These are phyloP conservation scores for Babesia gibsoni DNA, from an alignment of 169 alveolate species.

Conservation along the genomic window DNA sequence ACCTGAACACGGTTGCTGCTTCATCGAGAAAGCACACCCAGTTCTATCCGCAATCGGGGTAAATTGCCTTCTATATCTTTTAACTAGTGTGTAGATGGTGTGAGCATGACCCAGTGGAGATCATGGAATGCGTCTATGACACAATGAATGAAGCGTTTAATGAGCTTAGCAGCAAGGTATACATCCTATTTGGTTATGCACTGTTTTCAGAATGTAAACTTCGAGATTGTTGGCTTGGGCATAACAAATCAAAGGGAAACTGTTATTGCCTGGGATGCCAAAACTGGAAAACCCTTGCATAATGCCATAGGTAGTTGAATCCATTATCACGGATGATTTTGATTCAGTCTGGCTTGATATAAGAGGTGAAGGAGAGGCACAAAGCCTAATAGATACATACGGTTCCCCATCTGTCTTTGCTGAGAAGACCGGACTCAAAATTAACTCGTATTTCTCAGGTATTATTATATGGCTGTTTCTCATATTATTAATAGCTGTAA, in stretches of 20 bases:
- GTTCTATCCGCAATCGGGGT: constrained; percentile 76
- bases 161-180: constrained; percentile 43
- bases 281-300: constrained; percentile 84
- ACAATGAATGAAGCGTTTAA: constrained; percentile 72
- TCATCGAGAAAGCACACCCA: constrained; percentile 69
- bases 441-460: constrained; percentile 88
- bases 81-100: constrained; percentile 61
- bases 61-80: not conserved
- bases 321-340: not conserved
- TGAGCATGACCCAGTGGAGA: constrained; percentile 80
- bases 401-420: constrained; percentile 70
- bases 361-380: constrained; percentile 79
- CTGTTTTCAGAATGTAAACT: not conserved
- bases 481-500: constrained; percentile 45
- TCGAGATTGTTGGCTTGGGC: constrained; percentile 73
- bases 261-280: constrained; percentile 81
- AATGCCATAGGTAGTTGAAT: constrained; percentile 84
- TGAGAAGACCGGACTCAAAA: constrained; percentile 85
- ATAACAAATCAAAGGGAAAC: constrained; percentile 87
- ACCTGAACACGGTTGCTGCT: constrained; percentile 51
- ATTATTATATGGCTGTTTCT: constrained; percentile 66
- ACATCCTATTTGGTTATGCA: not conserved
- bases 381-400: constrained; percentile 55
- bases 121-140: constrained; percentile 64
- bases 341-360: constrained; percentile 87